Base-by-base conservation (phyloP, 2,329 filamentous ascomycete species). In the Cercospora sojina region DNA sequence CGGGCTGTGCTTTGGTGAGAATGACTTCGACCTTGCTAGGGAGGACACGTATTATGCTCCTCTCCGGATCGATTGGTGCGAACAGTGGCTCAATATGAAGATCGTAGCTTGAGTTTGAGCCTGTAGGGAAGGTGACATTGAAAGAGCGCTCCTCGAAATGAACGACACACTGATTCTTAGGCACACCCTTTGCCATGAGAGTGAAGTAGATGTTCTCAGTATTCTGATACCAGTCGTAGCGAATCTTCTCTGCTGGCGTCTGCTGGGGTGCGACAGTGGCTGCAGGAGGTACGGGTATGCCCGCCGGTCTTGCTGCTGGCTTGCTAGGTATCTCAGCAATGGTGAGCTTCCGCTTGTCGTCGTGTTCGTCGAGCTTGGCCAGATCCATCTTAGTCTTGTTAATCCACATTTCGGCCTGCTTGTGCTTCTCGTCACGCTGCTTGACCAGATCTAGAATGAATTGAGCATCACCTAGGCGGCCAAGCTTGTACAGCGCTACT, bases 11-110 rank as follows among this genome's bases (percentile, higher is more conserved):
- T 78, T 97, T 97, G 67, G 84, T 84, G 16, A 97, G 84, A 10
- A 82, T 85, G 41, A 97, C 81, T 77, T 96, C 93, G 62, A 96
- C 84, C 77, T 97, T 97, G 74, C 88, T 92, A 1, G 90, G 84
- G 49, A 90, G 89, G 62, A 96, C 85, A 1, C 83, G 85, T 71
- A 82, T 86, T 53, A 83, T 89, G 20, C 87, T 92, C 32, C 83
- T 79, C 1, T 83, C 74, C 0, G 86, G 78, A 61, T 91, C 85
- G 72, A 96, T 88, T 9, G 84, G 77, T 13, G 85, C 87, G 77
- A 85, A 92, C 3, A 94, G 85, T 5, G 90, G 88, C 18, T 88
- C 84, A 51, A 92, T 83, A 0, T 83, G 84, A 74, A 87, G 89
- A 67, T 86, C 83, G 70, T 86, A 90, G 49, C 85, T 83, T 5